Percentiles rank a stretch among this genome's conserved stretches.
These are phyloP conservation scores for Alternaria sp. DNA, from an alignment of 2,329 filamentous ascomycete species.

Conservation along the genomic window DNA sequence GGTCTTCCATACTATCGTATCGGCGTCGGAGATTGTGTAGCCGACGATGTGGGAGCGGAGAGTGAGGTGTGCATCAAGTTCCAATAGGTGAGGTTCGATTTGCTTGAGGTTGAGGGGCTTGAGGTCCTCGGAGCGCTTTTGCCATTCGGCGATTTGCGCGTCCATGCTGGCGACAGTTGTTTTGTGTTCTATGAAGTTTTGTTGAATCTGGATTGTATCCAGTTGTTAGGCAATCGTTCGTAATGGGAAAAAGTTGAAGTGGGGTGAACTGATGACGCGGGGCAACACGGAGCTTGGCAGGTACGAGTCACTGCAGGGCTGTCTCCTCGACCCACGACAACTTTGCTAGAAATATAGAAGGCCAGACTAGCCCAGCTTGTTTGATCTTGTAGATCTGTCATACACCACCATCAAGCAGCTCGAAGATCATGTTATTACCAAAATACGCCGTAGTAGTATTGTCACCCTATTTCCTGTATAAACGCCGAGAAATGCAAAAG, in stretches of 20 bases:
- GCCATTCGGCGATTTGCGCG: conserved; percentile 62
- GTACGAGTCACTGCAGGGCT: conserved; percentile 8
- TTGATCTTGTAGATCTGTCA: background rate
- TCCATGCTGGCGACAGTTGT: conserved; percentile 36
- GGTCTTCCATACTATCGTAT: conserved; percentile 84
- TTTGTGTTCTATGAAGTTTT: background rate
- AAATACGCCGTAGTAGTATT: conserved; percentile 11
- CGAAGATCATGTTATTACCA: background rate
- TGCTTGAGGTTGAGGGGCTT: conserved; percentile 79
- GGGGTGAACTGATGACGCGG: conserved; percentile 11
- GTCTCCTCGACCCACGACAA: background rate
- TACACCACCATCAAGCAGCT: background rate
- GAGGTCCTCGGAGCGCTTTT: conserved; percentile 62
- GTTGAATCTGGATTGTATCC: background rate
- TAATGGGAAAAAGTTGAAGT: conserved; percentile 10
- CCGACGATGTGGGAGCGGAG: conserved; percentile 87
- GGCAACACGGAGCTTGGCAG: conserved; percentile 14
- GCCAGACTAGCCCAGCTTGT: background rate
- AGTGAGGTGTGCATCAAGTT: conserved; percentile 86
- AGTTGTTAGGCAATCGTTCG: conserved; percentile 1
- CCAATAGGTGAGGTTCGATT: conserved; percentile 76
- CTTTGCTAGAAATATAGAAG: background rate
- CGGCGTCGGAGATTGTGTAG: conserved; percentile 78
- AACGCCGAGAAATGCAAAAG: conserved; percentile 23
- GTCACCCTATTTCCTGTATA: conserved; percentile 19